Evolutionary conservation across 306 rosid genomes (phyloP), one percentile per base, ranked within the genome.

Genomic region (Sicyos edulis): DNA sequence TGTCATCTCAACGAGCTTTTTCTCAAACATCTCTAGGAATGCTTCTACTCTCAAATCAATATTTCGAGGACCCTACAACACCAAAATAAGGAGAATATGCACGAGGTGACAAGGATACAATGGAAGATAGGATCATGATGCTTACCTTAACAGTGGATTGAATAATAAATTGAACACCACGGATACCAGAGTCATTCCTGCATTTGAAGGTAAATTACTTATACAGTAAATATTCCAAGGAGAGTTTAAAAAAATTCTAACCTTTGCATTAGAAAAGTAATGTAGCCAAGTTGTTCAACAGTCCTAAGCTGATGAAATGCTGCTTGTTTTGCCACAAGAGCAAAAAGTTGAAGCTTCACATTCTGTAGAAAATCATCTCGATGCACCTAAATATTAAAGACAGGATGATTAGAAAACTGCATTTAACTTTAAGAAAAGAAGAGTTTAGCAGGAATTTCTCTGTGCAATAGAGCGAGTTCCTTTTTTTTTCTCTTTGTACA

Each of bases 201-300:
- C 78, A 79, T 67, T 73, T 72, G 71, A 81, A 7, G 22, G 29
- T 42, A 44, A 71, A 29, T 68, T 24, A 69, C 75, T 74, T 50
- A 76, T 51, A 45, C 4, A 10, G 55, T 17, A 75, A 29, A 61
- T 72, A 67, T 73, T 55, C 26, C 11, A 70, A 54, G 56, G 55
- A 51, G 71, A 77, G 60, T 65, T 9, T 20, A 55, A 74, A 47
- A 60, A 52, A 12, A n/a, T 54, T 24, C 86, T 81, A 67, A 88
- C 99, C 95, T 88, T 81, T 77, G 85, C 88, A 72, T 64, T 71
- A 93, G 90, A 71, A 61, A 78, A 54, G 99, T 83, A 71, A 90
- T 82, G 80, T 93, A 93, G 70, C 99, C 99, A 52, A 93, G 95
- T 75, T 93, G 99, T 83, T 93, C 99, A 78, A 93, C 99, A 52